Evolutionary conservation across 345 rosid genomes (phyloP).

Genomic region (Salix exigua): DNA sequence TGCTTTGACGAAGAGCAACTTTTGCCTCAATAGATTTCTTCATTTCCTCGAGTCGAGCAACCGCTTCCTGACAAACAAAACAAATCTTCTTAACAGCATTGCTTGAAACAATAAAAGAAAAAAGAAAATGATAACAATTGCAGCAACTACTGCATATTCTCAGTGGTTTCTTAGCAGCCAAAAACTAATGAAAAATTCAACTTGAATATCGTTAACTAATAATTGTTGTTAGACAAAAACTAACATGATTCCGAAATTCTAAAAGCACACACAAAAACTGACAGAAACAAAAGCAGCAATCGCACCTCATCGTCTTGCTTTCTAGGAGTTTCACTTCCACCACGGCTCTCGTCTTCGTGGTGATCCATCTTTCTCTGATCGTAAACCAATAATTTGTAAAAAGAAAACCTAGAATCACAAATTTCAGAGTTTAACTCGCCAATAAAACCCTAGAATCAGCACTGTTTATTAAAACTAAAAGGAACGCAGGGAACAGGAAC

Average conservation of each 20-base stretch:
- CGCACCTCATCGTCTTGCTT: conserved; percentile 82
- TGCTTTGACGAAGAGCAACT: conserved; percentile 81
- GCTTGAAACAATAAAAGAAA: neutral
- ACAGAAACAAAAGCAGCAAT: neutral
- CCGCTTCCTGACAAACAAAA: conserved; percentile 54
- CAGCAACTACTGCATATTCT: neutral
- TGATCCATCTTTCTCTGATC: conserved; percentile 45
- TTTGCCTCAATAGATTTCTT: conserved; percentile 80
- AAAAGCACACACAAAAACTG: neutral
- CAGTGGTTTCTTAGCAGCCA: neutral
- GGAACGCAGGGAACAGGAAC: neutral
- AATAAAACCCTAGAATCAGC: neutral
- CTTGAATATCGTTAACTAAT: neutral
- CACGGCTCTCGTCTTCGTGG: conserved; percentile 55
- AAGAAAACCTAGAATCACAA: neutral
- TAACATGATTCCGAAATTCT: neutral
- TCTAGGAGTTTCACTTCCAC: conserved; percentile 37
- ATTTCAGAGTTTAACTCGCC: neutral
- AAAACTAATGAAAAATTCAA: neutral
- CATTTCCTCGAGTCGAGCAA: conserved; percentile 83
- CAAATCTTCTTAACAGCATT: neutral
- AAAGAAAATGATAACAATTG: neutral
- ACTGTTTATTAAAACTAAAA: neutral
- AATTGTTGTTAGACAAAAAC: neutral
- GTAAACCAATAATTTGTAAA: neutral